Conservation (phyloP, 1,139 yeast species). For the Taiozyma sp. region DNA sequence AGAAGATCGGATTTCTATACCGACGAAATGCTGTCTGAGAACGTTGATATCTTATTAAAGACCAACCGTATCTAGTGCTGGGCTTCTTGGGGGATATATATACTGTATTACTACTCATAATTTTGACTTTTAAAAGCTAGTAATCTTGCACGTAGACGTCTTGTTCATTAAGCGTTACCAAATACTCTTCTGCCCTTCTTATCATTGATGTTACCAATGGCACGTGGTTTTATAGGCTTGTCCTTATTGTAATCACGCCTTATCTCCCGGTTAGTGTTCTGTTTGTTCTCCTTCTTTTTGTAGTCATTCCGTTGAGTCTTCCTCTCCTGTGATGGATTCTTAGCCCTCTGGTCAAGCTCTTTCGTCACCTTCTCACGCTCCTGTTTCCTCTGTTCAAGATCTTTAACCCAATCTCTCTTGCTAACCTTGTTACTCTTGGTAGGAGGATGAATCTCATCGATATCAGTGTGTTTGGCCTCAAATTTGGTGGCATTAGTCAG, state of each 20-base stretch:
- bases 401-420: conserved; percentile 9
- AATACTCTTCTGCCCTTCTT: not conserved
- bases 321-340: not conserved
- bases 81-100: not conserved
- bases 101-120: not conserved
- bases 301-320: not conserved
- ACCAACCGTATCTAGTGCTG: conserved; percentile 24
- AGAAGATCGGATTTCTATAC: conserved; percentile 78
- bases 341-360: not conserved
- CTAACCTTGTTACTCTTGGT: conserved; percentile 9
- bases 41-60: conserved; percentile 65
- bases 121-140: not conserved
- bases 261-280: not conserved
- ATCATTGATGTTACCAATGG: not conserved
- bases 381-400: conserved; percentile 1
- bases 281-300: not conserved
- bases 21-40: conserved; percentile 65
- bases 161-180: not conserved
- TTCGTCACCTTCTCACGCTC: not conserved
- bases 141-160: not conserved
- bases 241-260: not conserved
- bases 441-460: conserved; percentile 12
- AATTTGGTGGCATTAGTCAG: conserved; percentile 6
- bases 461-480: conserved; percentile 12
- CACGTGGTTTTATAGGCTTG: not conserved